phyloP scores from a whole-genome alignment of 108 stramenopile species.

The Nannochloropsis oceanica region DNA sequence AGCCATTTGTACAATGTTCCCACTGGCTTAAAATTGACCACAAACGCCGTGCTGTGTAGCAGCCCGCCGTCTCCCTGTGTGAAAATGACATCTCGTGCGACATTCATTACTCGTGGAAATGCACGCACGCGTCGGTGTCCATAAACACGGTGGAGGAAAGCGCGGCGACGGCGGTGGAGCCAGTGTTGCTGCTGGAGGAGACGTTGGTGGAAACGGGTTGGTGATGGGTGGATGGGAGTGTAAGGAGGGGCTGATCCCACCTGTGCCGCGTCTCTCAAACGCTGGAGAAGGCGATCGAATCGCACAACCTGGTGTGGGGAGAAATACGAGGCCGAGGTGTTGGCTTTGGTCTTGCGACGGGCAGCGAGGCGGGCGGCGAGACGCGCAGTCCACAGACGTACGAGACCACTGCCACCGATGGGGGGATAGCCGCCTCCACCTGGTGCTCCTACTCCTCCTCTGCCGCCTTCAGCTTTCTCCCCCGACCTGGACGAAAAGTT shows the following conservation, averaged over 20 bases:
- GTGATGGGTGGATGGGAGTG: too few species aligned
- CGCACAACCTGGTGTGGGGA: neutral
- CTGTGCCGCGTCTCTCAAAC: neutral
- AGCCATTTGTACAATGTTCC: neutral
- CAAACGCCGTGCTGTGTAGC: neutral
- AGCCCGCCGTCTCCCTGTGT: neutral
- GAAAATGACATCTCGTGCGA: neutral
- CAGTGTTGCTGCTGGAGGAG: neutral
- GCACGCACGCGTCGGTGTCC: neutral
- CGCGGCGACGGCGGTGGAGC: neutral
- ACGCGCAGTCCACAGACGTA: neutral
- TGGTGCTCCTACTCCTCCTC: neutral
- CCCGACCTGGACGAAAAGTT: too few species aligned
- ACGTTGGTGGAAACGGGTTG: too few species aligned
- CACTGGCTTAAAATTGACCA: neutral
- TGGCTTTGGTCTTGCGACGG: neutral
- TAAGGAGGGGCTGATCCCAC: too few species aligned
- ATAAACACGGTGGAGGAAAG: neutral
- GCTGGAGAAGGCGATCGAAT: neutral
- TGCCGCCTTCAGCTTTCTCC: neutral
- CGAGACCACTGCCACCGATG: neutral
- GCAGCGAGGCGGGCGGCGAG: neutral
- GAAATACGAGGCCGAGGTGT: too few species aligned
- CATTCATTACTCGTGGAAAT: neutral
- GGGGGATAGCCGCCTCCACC: neutral